Evolutionary conservation across 1,139 yeast species (phyloP), one percentile per base, ranked within the genome.

Genomic region (Zygoascus meyerae): DNA sequence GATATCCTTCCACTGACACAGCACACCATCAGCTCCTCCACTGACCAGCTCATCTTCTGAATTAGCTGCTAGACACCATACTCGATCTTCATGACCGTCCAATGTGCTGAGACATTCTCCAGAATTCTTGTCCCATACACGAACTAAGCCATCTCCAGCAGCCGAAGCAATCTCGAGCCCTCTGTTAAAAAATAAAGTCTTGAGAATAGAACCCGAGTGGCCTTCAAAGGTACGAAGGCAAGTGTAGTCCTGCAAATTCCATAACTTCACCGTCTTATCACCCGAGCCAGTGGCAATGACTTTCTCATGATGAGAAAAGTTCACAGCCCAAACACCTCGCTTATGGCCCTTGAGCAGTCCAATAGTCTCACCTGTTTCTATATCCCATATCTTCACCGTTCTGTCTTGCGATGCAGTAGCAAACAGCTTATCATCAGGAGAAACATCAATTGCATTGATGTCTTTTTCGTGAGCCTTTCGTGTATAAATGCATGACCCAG

Each of bases 361-460:
- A 12, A 85, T 70, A 2, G 84, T 78, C 65, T 92, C 97, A 46
- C 98, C 97, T 11, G 78, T 69, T 37, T 79, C 83, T 32, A 79
- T 61, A 59, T 85, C 82, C 97, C 97, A 94, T 4, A 92, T 70
- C 64, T 94, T 92, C 52, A 85, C 94, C 2, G 90, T 75, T 59
- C 90, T 86, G 64, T 92, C 99, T 64, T 86, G 95, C n/a, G 96
- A 86, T 1, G 96, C 97, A 3, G 97, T 84, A 1, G 96, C 97
- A 60, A 92, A 81, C 52, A 74, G 72, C 54, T 83, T 84, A 65
- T 92, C 95, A 60, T 90, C 89, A 10, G 97, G 95, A 5, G 97
- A 76, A 2, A 92, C 73, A 54, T 87, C 96, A 45, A 94, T 69
- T 2, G 94, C 78, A 61, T 92, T 94, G 50, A 92, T 90, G 65